Conservation (phyloP, 176 grass and related monocot genomes). For the Aegilops sharonensis region DNA sequence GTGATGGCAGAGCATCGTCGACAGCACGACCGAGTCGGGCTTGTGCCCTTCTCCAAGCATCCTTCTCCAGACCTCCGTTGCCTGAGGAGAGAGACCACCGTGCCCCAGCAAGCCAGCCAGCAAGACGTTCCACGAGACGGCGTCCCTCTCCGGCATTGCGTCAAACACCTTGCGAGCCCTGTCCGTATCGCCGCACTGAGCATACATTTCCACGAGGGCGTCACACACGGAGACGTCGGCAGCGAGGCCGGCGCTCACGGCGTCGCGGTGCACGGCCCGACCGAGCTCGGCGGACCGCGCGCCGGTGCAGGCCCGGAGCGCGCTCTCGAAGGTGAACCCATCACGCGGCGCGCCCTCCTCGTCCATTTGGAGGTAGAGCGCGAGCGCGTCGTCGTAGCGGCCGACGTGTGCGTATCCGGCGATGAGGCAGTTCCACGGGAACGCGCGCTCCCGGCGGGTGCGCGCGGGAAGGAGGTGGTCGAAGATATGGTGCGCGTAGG, state of each 20-base stretch:
- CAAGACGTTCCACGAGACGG: conserved; percentile 58
- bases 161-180: conserved; percentile 47
- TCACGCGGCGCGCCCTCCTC: too few relatives aligned
- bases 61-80: conserved; percentile 28
- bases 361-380: too few relatives aligned
- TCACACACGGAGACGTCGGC: conserved; percentile 36
- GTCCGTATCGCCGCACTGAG: conserved; percentile 48
- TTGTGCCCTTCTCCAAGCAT: conserved; percentile 41
- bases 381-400: too few relatives aligned
- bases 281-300: conserved; percentile 25
- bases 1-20: conserved; percentile 33
- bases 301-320: too few relatives aligned
- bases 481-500: conserved; percentile 61
- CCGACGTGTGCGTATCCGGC: too few relatives aligned
- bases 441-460: too few relatives aligned
- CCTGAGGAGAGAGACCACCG: conserved; percentile 39
- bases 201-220: conserved; percentile 55
- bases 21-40: conserved; percentile 23
- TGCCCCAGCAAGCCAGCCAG: conserved; percentile 38
- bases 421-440: too few relatives aligned
- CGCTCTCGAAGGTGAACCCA: too few relatives aligned
- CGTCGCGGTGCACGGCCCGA: conserved; percentile 48
- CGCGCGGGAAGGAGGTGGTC: conserved; percentile 25
- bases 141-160: conserved; percentile 32
- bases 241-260: conserved; percentile 49